Percentiles rank a stretch among this genome's conserved stretches.
phyloP scores from a whole-genome alignment of 2,329 filamentous ascomycete genomes.

The Cladophialophora psammophila region DNA sequence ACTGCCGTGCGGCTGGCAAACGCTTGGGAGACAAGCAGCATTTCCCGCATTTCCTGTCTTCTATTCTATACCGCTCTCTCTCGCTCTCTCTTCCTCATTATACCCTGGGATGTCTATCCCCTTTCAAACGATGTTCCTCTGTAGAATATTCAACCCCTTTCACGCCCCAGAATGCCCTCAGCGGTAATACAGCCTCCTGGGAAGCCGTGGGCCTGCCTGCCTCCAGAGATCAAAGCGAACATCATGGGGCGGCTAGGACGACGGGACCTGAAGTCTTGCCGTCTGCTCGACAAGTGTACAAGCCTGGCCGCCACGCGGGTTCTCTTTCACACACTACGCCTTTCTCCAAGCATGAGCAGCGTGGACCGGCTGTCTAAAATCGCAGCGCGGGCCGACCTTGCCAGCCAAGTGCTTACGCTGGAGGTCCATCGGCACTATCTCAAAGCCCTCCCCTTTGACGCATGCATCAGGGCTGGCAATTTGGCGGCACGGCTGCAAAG shows the following conservation, averaged over 20 bases:
- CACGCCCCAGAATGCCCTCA: neutral
- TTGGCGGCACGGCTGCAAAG: neutral
- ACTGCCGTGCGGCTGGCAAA: neutral
- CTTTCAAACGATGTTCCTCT: neutral
- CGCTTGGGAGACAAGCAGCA: too few species aligned
- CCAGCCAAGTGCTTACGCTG: slow-evolving; percentile 3
- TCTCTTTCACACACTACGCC: slow-evolving; percentile 14
- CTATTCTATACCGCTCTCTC: neutral
- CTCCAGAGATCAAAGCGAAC: slow-evolving; percentile 15
- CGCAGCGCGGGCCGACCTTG: neutral
- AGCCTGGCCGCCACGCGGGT: slow-evolving; percentile 10
- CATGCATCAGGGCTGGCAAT: neutral
- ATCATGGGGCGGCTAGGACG: slow-evolving; percentile 4
- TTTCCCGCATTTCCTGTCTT: neutral
- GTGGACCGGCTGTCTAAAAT: slow-evolving; percentile 7
- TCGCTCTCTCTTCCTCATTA: too few species aligned
- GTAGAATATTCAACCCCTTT: neutral
- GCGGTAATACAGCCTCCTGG: neutral
- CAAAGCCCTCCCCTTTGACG: neutral
- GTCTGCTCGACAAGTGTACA: slow-evolving; percentile 12
- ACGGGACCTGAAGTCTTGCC: slow-evolving; percentile 12
- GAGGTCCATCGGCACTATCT: slow-evolving; percentile 18
- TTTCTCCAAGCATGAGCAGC: slow-evolving; percentile 18
- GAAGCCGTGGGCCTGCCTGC: slow-evolving; percentile 2
- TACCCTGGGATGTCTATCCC: too few species aligned